Conservation (phyloP, 495 filamentous ascomycete species). For the Xylona heveae region DNA sequence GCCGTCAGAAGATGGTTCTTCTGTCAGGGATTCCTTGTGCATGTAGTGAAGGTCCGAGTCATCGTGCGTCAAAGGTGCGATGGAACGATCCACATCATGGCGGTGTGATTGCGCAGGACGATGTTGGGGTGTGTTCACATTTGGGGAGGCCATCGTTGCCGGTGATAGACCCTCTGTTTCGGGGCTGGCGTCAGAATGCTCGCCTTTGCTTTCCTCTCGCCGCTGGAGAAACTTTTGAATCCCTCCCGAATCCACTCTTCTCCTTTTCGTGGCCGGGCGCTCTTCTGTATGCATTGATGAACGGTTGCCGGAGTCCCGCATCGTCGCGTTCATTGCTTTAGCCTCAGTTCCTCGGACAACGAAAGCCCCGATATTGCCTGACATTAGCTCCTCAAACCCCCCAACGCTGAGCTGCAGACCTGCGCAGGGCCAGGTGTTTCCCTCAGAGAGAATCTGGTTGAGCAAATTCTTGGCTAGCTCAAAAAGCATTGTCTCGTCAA, state of each 20-base stretch:
- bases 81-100: constrained; percentile 5
- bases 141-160: too few relatives aligned
- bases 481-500: constrained; percentile 55
- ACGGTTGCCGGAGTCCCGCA: constrained; percentile 36
- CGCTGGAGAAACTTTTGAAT: constrained; percentile 4
- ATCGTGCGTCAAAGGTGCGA: constrained; percentile 7
- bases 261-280: constrained; percentile 4
- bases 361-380: constrained; percentile 72
- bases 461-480: constrained; percentile 57
- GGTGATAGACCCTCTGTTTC: too few relatives aligned
- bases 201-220: constrained; percentile 6
- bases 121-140: neutral
- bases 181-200: constrained; percentile 8
- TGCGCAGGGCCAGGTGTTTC: constrained; percentile 64
- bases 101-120: constrained; percentile 2
- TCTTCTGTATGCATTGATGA: constrained; percentile 11
- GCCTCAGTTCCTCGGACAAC: constrained; percentile 60
- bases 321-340: constrained; percentile 25
- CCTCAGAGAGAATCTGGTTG: constrained; percentile 55
- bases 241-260: constrained; percentile 14
- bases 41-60: constrained; percentile 6
- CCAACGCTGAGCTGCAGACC: constrained; percentile 69
- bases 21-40: constrained; percentile 12
- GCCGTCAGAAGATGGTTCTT: too few relatives aligned
- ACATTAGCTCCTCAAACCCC: constrained; percentile 75